Evolutionary conservation across 176 grass and related monocot genomes (phyloP), one percentile per base, ranked within the genome.

Genomic region (Bolboschoenus planiculmis): DNA sequence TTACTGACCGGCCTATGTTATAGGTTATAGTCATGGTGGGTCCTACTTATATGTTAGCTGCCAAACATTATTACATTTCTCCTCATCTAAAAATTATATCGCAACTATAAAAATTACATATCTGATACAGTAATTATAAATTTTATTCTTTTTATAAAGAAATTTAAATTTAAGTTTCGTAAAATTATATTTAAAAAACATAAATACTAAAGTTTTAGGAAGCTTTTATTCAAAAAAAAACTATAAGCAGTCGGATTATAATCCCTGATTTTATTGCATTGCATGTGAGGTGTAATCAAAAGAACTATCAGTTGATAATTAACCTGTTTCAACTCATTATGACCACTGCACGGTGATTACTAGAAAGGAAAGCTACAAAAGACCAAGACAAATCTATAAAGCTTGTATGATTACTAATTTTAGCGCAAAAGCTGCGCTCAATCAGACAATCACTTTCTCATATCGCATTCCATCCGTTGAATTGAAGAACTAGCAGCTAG

Each of bases 361-460:
- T 66, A 21, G 5, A 35, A 42, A 21, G 20, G 6, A 39, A 72
- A 21, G 70, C 11, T 46, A 48, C 70, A 75, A 48, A 75, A 48
- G 11, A 75, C 30, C 10, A 18, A 51, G 6, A 29, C 24, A 3
- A 30, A 30, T 43, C 11, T 7, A 5, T 7, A 16, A 3, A 51
- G 18, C 27, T 18, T 26, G 68, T 47, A 74, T 14, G 24, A 1
- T 30, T 76, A 51, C 72, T 20, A 51, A 51, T 76, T 51, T 76
- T 18, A 33, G 26, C 0, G 24, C 42, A 31, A 76, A 76, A 21
- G 26, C 13, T 33, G 26, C 24, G 3, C 51, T 76, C 46, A 50
- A 50, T n/a, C n/a, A n/a, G n/a, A n/a, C n/a, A n/a, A n/a, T 76
- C 72, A 50, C 72, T 76, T 48, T 76, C 71, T 50, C 43, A 50